phyloP scores from a whole-genome alignment of 2,329 filamentous ascomycete species.

The Botrytis sinoallii region DNA sequence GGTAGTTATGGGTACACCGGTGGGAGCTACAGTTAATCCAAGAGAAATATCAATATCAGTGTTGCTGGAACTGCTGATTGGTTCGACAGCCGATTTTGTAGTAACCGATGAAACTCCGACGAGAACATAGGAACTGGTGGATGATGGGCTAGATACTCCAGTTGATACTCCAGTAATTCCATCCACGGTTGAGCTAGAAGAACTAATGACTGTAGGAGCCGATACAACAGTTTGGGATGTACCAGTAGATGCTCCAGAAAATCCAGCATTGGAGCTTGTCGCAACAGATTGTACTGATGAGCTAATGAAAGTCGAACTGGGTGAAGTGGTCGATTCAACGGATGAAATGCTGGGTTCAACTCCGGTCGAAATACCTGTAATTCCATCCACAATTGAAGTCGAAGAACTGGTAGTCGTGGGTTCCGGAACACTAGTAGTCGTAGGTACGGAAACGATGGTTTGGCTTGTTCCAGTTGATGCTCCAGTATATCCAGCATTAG shows the following conservation, averaged over 20 bases:
- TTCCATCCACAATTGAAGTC: background rate
- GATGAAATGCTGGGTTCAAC: background rate
- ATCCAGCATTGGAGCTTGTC: background rate
- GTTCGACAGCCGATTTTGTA: background rate
- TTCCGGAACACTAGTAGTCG: background rate
- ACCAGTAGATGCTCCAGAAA: conserved; percentile 14
- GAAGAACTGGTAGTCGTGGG: background rate
- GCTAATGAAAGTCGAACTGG: background rate
- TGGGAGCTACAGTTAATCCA: background rate
- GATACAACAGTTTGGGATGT: background rate
- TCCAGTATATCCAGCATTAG: conserved; percentile 4
- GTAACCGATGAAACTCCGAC: conserved; percentile 7
- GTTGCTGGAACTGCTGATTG: background rate
- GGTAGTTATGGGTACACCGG: background rate
- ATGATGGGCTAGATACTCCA: background rate
- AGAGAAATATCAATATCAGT: background rate
- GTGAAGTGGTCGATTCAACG: background rate
- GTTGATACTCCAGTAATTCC: background rate
- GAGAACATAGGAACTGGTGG: conserved; percentile 6
- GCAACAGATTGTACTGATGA: background rate
- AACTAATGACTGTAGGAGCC: background rate
- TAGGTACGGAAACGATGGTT: conserved; percentile 17
- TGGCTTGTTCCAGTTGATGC: conserved; percentile 21
- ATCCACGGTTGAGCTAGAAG: background rate
- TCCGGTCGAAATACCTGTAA: conserved; percentile 1